phyloP scores from a whole-genome alignment of 768 basidiomycete genomes.

The Lepiota venenata region DNA sequence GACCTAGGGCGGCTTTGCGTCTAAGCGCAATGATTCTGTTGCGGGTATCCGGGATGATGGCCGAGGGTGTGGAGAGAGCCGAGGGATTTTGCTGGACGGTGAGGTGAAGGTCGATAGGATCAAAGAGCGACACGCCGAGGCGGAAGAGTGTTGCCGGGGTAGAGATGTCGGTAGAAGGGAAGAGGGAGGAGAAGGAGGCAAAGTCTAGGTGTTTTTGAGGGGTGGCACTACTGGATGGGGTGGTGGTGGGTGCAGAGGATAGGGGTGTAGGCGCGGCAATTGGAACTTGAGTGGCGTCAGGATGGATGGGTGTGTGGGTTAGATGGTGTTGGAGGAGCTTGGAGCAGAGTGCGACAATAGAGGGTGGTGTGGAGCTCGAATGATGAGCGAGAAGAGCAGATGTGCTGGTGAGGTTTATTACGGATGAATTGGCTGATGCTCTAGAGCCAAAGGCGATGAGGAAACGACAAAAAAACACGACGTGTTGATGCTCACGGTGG shows the following conservation, averaged over 20 bases:
- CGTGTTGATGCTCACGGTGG: conserved; percentile 41
- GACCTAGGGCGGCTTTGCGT: conserved; percentile 75
- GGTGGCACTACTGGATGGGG: conserved; percentile 11
- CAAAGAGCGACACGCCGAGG: conserved; percentile 88
- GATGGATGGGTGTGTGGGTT: conserved; percentile 63
- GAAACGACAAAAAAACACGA: not conserved
- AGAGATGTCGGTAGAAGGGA: conserved; percentile 66
- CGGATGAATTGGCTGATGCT: conserved; percentile 59
- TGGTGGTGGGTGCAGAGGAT: conserved; percentile 22
- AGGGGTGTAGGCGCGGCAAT: conserved; percentile 58
- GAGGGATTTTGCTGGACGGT: conserved; percentile 24
- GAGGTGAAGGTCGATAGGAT: conserved; percentile 69
- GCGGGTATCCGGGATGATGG: conserved; percentile 57
- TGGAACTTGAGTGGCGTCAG: conserved; percentile 68
- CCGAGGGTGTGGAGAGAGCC: conserved; percentile 16
- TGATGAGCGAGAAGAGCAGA: conserved; percentile 11
- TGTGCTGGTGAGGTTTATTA: conserved; percentile 45
- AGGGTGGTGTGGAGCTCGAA: conserved; percentile 21
- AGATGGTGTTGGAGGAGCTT: conserved; percentile 78
- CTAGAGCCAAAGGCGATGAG: conserved; percentile 30
- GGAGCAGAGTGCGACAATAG: conserved; percentile 35
- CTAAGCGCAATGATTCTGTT: conserved; percentile 60
- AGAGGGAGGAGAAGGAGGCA: conserved; percentile 69
- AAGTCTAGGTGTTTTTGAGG: conserved; percentile 59
- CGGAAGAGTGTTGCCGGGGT: conserved; percentile 81